Evolutionary conservation across 345 rosid genomes (phyloP).

Genomic region (Limnanthes douglasii): DNA sequence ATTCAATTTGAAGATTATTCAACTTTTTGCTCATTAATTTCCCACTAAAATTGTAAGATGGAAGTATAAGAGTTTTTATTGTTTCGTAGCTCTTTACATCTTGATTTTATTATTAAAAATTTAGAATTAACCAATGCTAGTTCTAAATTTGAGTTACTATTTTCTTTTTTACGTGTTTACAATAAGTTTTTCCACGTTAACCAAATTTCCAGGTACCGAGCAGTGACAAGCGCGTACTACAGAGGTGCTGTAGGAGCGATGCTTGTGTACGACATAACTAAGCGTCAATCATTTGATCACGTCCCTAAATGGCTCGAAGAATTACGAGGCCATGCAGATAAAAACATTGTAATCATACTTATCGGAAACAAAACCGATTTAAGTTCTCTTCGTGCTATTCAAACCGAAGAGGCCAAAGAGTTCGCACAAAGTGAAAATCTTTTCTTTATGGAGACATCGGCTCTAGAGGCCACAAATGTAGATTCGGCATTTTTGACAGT

Average conservation of each 20-base stretch:
- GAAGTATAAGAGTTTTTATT: too few species aligned
- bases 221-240: conserved; percentile 60
- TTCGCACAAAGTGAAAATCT: conserved; percentile 41
- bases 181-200: too few species aligned
- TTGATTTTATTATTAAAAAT: too few species aligned
- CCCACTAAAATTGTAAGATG: too few species aligned
- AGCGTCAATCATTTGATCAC: conserved; percentile 44
- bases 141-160: too few species aligned
- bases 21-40: too few species aligned
- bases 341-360: conserved; percentile 43
- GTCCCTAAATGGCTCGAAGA: conserved; percentile 48
- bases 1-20: too few species aligned
- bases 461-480: conserved; percentile 44
- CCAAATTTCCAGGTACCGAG: conserved; percentile 53
- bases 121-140: too few species aligned
- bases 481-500: conserved; percentile 39
- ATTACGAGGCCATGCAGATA: conserved; percentile 42
- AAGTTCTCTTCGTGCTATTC: conserved; percentile 35
- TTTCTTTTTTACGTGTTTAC: too few species aligned
- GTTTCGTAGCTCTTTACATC: too few species aligned
- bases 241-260: conserved; percentile 64
- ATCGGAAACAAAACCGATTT: conserved; percentile 49
- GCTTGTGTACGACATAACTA: conserved; percentile 43
- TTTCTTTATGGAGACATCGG: conserved; percentile 56
- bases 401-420: conserved; percentile 44